Evolutionary conservation across 1,284 basidiomycete species (phyloP).

Genomic region (Apiotrichum domesticum): DNA sequence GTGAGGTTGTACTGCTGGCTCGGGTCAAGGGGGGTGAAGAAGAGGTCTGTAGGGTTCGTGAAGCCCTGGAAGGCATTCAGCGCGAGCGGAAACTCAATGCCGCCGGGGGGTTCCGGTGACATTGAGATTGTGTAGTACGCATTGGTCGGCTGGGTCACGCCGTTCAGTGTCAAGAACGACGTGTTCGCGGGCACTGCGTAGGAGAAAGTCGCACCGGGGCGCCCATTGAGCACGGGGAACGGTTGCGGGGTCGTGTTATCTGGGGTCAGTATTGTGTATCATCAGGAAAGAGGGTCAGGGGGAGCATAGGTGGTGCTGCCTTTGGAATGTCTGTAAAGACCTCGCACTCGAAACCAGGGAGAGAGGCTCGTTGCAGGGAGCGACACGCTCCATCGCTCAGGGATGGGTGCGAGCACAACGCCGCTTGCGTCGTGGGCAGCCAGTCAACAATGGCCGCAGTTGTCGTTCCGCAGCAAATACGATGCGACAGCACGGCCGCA

Average conservation of each 20-base stretch:
- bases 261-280: background rate
- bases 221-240: background rate
- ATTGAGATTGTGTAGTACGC: conserved; percentile 1
- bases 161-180: conserved; percentile 8
- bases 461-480: too few relatives aligned
- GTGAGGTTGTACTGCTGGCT: background rate
- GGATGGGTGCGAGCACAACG: too few relatives aligned
- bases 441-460: too few relatives aligned
- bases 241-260: background rate
- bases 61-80: background rate
- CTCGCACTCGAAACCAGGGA: too few relatives aligned
- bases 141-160: conserved; percentile 1
- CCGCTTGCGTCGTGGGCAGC: too few relatives aligned
- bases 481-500: too few relatives aligned
- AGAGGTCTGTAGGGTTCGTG: background rate
- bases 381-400: too few relatives aligned
- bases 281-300: background rate
- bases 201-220: background rate
- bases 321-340: too few relatives aligned
- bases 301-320: too few relatives aligned
- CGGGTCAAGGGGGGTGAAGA: background rate
- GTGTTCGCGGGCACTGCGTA: conserved; percentile 6
- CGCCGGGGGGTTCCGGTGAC: background rate
- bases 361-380: too few relatives aligned
- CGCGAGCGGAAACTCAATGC: background rate